Conservation (phyloP, 225 moss, liverwort and hornwort species). For the Marchantia polymorpha region DNA sequence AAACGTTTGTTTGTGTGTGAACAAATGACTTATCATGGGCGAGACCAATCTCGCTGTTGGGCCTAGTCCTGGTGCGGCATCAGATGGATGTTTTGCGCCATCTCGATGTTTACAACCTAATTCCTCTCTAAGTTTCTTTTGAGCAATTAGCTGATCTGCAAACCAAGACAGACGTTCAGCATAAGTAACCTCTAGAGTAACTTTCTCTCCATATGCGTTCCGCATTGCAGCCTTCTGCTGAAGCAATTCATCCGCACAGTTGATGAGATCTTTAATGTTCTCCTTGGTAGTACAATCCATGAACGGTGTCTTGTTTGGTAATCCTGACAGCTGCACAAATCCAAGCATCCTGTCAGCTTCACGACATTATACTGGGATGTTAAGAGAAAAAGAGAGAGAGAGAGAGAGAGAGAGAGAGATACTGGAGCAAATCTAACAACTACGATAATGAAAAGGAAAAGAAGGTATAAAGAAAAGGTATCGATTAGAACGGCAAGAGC, state of each 20-base stretch:
- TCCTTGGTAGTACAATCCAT: slow-evolving; percentile 76
- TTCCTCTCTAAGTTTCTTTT: slow-evolving; percentile 65
- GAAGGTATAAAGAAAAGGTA: too few relatives aligned
- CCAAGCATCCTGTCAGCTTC: too few relatives aligned
- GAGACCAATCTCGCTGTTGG: slow-evolving; percentile 28
- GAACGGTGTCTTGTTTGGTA: slow-evolving; percentile 67
- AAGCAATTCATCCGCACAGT: slow-evolving; percentile 61
- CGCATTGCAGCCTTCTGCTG: slow-evolving; percentile 69
- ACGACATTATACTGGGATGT: too few relatives aligned
- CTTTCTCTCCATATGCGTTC: slow-evolving; percentile 75
- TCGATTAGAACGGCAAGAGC: background rate
- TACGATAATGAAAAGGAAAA: too few relatives aligned
- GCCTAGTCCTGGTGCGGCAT: slow-evolving; percentile 9
- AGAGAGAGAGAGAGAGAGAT: too few relatives aligned
- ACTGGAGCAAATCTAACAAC: too few relatives aligned
- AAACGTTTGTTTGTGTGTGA: slow-evolving; percentile 34
- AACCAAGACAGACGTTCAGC: slow-evolving; percentile 76
- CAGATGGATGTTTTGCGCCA: background rate
- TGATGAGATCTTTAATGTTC: slow-evolving; percentile 65
- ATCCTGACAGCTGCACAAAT: slow-evolving; percentile 59
- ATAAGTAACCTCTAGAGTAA: slow-evolving; percentile 61
- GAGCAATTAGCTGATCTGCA: slow-evolving; percentile 82
- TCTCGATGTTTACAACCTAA: background rate
- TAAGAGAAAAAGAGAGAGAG: too few relatives aligned
- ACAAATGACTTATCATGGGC: slow-evolving; percentile 37